Conservation (phyloP, 2,329 filamentous ascomycete species). For the Colletotrichum sp. region DNA sequence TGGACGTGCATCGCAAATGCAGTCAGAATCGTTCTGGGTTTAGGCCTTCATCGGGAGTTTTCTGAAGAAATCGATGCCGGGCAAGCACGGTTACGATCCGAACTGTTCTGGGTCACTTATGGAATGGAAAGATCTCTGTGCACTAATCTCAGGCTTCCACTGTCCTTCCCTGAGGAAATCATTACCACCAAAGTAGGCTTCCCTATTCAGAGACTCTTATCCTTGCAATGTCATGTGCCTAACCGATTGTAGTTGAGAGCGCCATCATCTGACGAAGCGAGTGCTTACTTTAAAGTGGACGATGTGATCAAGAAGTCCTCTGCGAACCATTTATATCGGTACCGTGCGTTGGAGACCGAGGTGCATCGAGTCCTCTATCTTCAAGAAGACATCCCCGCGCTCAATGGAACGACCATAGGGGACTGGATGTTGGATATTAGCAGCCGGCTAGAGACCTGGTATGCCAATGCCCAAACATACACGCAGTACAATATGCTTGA, state of each 20-base stretch:
- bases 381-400: not conserved
- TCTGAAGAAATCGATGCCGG: not conserved
- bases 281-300: not conserved
- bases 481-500: not conserved
- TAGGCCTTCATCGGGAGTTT: not conserved
- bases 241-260: not conserved
- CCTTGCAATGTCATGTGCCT: not conserved
- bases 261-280: not conserved
- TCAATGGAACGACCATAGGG: not conserved
- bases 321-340: not conserved
- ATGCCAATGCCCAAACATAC: not conserved
- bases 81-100: not conserved
- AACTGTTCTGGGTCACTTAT: not conserved
- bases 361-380: not conserved
- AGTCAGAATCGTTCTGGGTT: not conserved
- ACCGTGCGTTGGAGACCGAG: not conserved
- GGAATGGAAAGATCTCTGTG: not conserved
- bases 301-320: not conserved
- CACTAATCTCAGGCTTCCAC: not conserved
- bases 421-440: not conserved
- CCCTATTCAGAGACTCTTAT: accelerated
- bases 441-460: not conserved
- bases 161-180: not conserved
- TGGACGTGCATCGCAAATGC: not conserved
- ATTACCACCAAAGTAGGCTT: not conserved